A percentile compares a stretch with the other conserved stretches of the same genome.
Conservation (phyloP, 2,329 filamentous ascomycete genomes). For the Diaporthe sp. region DNA sequence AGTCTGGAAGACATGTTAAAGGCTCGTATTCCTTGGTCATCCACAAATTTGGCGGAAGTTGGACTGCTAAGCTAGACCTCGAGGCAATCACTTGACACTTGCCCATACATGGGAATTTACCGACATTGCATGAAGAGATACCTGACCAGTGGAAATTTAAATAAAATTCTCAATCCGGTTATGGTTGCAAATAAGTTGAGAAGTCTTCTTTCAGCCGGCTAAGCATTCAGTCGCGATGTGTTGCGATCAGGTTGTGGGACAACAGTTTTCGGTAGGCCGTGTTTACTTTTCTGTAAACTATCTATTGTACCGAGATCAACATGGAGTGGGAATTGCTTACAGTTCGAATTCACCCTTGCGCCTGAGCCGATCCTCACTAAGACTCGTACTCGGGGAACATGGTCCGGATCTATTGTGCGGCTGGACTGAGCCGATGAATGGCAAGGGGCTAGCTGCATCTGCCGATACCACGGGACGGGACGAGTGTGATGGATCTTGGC, state of each 20-base stretch:
- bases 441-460: not conserved
- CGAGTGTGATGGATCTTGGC: not conserved
- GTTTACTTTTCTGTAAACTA: too few relatives aligned
- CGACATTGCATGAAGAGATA: too few relatives aligned
- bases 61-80: slow-evolving; percentile 26
- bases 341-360: not conserved
- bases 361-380: not conserved
- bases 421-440: not conserved
- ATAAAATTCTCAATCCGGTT: too few relatives aligned
- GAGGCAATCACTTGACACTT: too few relatives aligned
- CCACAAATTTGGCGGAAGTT: slow-evolving; percentile 59
- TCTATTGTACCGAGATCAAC: too few relatives aligned
- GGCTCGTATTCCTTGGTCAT: slow-evolving; percentile 59
- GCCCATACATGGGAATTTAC: too few relatives aligned
- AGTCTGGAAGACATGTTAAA: slow-evolving; percentile 56
- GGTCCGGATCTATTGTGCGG: not conserved
- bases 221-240: too few relatives aligned
- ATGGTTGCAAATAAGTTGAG: too few relatives aligned
- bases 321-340: not conserved
- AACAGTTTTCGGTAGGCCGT: too few relatives aligned
- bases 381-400: not conserved
- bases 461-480: not conserved
- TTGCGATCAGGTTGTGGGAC: too few relatives aligned
- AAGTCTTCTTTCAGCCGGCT: too few relatives aligned
- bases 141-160: too few relatives aligned